Base-by-base conservation (phyloP, 257 asterid genomes). In the Ballota nigra region DNA sequence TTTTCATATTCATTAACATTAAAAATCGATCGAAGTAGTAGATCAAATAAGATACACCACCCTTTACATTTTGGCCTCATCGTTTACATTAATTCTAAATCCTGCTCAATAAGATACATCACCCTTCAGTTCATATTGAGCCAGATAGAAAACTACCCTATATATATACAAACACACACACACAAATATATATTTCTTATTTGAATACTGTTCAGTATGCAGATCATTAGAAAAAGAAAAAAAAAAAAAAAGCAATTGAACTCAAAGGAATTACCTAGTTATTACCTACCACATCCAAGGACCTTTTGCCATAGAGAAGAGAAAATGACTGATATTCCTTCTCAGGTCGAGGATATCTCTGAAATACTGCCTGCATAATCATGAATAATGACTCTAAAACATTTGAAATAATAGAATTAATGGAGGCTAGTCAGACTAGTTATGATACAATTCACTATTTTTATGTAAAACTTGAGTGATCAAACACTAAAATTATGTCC, bases 291-390 rank as follows among this genome's bases (percentile, higher is more conserved):
- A 89, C 82, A 82, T 89, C 95, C 84, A 87, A 82, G 55, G 96
- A 84, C 38, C 77, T 77, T 15, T 79, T 82, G 36, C 85, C 88
- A 80, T 89, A 77, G 76, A 86, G 72, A 70, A 89, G 90, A 81
- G 96, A 87, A 80, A 89, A 89, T 59, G 96, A 87, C 69, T 87
- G 96, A 69, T 89, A 87, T 68, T 89, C 96, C 81, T 86, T 89
- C 77, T 89, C 95, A 53, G 96, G 95, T 52, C 83, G 91, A 66
- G 95, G 92, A 82, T 78, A 82, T 62, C 92, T 84, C 80, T 80
- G 89, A 82, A 89, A 89, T 69, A 66, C 60, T 61, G 81, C 85
- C 92, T 83, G 84, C 78, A 75, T 61, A 79, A 67, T 68, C 70
- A 71, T 68, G 55, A 56, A 70, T 10, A 53, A n/a, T 6, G 28